Conservation (phyloP, 2,329 filamentous ascomycete genomes). For the Pestalotiopsis fici region DNA sequence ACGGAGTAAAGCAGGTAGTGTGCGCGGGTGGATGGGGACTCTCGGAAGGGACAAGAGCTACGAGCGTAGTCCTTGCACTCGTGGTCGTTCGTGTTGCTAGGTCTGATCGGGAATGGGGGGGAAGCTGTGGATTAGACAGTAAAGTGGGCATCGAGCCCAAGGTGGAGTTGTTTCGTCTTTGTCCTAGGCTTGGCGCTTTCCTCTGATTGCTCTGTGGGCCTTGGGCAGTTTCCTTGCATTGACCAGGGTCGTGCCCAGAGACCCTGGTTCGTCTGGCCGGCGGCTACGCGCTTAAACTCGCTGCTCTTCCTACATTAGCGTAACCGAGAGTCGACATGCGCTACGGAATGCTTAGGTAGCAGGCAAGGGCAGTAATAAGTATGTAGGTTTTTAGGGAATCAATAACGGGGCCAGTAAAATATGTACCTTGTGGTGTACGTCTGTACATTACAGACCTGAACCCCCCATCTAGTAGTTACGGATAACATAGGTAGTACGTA, state of each 20-base stretch:
- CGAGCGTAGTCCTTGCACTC: background rate
- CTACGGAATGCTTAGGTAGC: too few species aligned
- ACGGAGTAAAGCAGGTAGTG: too few species aligned
- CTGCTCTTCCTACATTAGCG: background rate
- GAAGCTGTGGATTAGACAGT: background rate
- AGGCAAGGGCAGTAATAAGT: too few species aligned
- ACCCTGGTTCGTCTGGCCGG: background rate
- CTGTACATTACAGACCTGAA: too few species aligned
- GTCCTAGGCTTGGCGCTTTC: background rate
- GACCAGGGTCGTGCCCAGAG: background rate
- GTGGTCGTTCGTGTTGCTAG: background rate
- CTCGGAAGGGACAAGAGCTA: too few species aligned
- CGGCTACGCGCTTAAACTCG: conserved; percentile 3
- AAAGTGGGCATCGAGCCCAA: background rate
- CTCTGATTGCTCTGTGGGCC: background rate
- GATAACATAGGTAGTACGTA: too few species aligned
- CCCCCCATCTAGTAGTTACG: too few species aligned
- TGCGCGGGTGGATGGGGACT: background rate
- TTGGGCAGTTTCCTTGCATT: background rate
- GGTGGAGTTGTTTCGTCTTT: conserved; percentile 1
- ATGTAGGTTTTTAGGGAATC: too few species aligned
- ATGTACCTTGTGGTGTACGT: too few species aligned
- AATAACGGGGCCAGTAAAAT: too few species aligned
- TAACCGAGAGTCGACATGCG: too few species aligned
- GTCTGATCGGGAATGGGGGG: conserved; percentile 9